Conservation (phyloP, 2,329 filamentous ascomycete genomes). For the Trichoderma atroviride region DNA sequence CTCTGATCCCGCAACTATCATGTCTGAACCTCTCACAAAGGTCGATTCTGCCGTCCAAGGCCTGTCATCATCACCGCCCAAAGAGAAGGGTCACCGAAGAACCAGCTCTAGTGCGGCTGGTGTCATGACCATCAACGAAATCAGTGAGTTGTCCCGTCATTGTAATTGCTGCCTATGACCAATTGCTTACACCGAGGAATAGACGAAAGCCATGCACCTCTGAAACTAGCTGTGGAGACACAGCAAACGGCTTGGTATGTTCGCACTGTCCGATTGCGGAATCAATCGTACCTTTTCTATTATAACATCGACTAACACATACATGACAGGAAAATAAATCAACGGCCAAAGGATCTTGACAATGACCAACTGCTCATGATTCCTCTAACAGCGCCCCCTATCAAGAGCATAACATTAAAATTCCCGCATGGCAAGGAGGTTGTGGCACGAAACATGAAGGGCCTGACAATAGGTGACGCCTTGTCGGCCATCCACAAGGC, state of each 20-base stretch:
- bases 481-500: constrained; percentile 94
- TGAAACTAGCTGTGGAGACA: constrained; percentile 78
- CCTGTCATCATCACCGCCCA: constrained; percentile 67
- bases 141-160: constrained; percentile 63
- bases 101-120: constrained; percentile 73
- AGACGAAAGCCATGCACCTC: constrained; percentile 74
- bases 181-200: constrained; percentile 26
- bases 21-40: constrained; percentile 69
- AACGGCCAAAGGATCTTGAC: constrained; percentile 74
- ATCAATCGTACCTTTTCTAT: not conserved
- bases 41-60: constrained; percentile 90
- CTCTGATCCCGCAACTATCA: constrained; percentile 33
- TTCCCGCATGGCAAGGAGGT: constrained; percentile 88
- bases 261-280: not conserved
- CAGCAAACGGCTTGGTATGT: constrained; percentile 83
- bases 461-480: constrained; percentile 96
- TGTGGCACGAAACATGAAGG: constrained; percentile 83
- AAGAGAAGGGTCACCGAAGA: constrained; percentile 69
- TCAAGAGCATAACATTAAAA: constrained; percentile 93
- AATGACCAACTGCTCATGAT: constrained; percentile 85
- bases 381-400: constrained; percentile 73
- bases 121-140: constrained; percentile 74
- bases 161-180: not conserved
- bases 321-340: constrained; percentile 83
- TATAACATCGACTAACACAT: constrained; percentile 3